Conservation (phyloP, 2,329 filamentous ascomycete species). For the Alternaria sp. region DNA sequence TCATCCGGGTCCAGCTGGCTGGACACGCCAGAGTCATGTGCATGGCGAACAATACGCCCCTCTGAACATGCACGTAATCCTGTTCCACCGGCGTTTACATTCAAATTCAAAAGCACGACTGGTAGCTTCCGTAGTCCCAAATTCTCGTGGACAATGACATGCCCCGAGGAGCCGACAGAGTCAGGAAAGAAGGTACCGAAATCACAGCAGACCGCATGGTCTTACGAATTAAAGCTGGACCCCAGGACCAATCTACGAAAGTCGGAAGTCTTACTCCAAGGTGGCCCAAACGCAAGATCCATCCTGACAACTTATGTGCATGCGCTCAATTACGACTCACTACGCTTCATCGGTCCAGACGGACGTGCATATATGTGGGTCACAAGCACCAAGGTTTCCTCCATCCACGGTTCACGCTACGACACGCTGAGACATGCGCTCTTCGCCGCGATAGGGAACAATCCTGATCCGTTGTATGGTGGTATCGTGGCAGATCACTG, state of each 20-base stretch:
- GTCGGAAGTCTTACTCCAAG: conserved; percentile 28
- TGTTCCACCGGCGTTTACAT: conserved; percentile 23
- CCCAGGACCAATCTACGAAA: conserved; percentile 29
- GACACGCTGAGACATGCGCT: conserved; percentile 42
- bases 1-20: conserved; percentile 31
- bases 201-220: conserved; percentile 22
- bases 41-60: conserved; percentile 31
- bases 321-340: conserved; percentile 39
- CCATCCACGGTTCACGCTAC: conserved; percentile 31
- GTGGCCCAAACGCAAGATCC: conserved; percentile 13
- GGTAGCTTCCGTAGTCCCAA: conserved; percentile 34
- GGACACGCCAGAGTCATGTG: conserved; percentile 24
- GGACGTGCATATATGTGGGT: conserved; percentile 40
- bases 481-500: conserved; percentile 45
- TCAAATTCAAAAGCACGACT: conserved; percentile 33
- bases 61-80: conserved; percentile 19
- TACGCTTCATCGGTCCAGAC: conserved; percentile 40
- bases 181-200: conserved; percentile 1
- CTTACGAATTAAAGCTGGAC: conserved; percentile 37
- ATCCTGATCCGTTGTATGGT: conserved; percentile 39
- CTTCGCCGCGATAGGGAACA: conserved; percentile 28
- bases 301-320: conserved; percentile 41
- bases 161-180: not conserved
- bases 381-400: conserved; percentile 32
- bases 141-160: conserved; percentile 37